Conservation (phyloP, 2,329 filamentous ascomycete species). For the Cercospora sesami region DNA sequence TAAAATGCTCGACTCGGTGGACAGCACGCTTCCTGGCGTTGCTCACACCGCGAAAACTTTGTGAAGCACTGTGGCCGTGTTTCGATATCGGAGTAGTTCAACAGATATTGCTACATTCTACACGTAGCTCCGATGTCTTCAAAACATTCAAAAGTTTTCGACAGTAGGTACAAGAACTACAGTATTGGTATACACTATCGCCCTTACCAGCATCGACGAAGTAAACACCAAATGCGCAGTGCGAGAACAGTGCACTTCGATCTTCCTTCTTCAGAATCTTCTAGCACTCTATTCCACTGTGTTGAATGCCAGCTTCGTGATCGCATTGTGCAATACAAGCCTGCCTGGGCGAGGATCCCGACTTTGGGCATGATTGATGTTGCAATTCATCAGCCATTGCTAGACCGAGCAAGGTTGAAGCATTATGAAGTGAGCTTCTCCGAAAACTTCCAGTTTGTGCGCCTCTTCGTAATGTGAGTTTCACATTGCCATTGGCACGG, state of each 20-base stretch:
- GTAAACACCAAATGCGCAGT: background rate
- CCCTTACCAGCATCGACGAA: background rate
- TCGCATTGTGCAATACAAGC: background rate
- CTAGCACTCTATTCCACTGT: background rate
- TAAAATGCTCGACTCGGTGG: background rate
- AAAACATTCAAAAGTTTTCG: background rate
- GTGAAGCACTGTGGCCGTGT: background rate
- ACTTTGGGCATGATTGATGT: background rate
- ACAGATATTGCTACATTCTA: background rate
- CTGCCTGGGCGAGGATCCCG: background rate
- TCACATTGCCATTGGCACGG: background rate
- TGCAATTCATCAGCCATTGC: background rate
- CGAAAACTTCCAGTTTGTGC: background rate
- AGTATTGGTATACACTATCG: background rate
- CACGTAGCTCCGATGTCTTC: background rate
- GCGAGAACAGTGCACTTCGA: background rate
- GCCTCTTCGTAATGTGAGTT: background rate
- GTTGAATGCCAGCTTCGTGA: background rate
- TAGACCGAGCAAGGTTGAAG: background rate
- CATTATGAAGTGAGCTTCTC: background rate
- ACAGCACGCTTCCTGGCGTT: background rate
- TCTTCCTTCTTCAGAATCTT: background rate
- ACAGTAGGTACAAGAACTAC: background rate
- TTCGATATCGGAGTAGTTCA: background rate
- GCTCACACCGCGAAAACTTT: background rate